Evolutionary conservation across 495 filamentous ascomycete genomes (phyloP).

Genomic region (Penicillium soppii): DNA sequence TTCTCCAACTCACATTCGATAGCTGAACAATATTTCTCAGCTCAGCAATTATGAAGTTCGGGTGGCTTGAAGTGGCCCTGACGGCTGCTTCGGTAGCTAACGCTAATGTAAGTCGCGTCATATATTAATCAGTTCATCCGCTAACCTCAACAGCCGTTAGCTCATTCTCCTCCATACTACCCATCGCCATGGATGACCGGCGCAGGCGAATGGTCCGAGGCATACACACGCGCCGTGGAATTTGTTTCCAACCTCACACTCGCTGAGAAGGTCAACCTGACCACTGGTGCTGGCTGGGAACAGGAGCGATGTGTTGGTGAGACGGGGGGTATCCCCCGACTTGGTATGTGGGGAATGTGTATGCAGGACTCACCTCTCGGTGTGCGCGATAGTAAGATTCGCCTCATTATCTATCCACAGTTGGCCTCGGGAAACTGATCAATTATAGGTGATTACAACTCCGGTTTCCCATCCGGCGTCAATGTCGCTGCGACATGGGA

Average conservation of each 20-base stretch:
- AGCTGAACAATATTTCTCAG: neutral
- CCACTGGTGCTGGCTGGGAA: conserved; percentile 83
- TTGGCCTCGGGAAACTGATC: no score
- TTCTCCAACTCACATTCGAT: conserved; percentile 5
- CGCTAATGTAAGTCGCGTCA: conserved; percentile 28
- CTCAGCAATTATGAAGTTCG: conserved; percentile 37
- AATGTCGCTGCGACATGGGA: conserved; percentile 84
- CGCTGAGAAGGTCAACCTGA: conserved; percentile 89
- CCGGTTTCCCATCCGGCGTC: conserved; percentile 78
- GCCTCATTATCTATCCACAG: no score
- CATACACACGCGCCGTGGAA: conserved; percentile 70
- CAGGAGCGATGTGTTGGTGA: conserved; percentile 80
- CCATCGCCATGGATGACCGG: conserved; percentile 79
- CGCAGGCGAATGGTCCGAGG: conserved; percentile 72
- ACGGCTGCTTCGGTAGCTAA: conserved; percentile 37
- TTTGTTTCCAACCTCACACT: conserved; percentile 85
- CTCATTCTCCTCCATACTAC: conserved; percentile 65
- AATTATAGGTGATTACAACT: conserved; percentile 65
- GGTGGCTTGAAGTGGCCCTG: conserved; percentile 37
- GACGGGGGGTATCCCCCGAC: conserved; percentile 50
- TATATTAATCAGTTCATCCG: neutral
- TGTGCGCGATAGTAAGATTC: conserved; percentile 61
- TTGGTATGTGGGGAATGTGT: conserved; percentile 80
- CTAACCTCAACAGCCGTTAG: conserved; percentile 28
- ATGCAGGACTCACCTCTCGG: conserved; percentile 90